Conservation (phyloP, 495 filamentous ascomycete genomes). For the Trichocladium uniseriatum region DNA sequence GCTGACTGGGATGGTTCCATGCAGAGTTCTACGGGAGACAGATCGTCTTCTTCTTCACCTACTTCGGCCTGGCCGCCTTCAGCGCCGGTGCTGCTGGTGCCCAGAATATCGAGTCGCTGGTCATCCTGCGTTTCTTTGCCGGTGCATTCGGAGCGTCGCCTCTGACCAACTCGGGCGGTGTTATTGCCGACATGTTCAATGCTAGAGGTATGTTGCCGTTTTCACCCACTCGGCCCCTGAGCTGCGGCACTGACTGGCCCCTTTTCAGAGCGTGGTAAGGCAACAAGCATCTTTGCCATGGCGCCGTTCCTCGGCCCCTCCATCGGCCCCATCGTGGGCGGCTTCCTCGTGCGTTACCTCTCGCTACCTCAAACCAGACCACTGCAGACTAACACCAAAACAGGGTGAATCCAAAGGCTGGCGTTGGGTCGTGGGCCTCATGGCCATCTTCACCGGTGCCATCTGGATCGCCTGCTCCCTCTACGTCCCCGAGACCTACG, state of each 20-base stretch:
- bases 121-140: slow-evolving; percentile 70
- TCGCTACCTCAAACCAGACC: neutral
- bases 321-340: slow-evolving; percentile 48
- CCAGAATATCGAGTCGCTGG: slow-evolving; percentile 53
- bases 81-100: slow-evolving; percentile 55
- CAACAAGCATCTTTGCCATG: slow-evolving; percentile 53
- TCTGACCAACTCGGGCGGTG: slow-evolving; percentile 63
- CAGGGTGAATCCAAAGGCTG: slow-evolving; percentile 39
- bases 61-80: slow-evolving; percentile 56
- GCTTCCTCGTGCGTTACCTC: slow-evolving; percentile 48
- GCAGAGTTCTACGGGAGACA: slow-evolving; percentile 65
- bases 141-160: slow-evolving; percentile 70
- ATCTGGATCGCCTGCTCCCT: slow-evolving; percentile 53
- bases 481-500: slow-evolving; percentile 82
- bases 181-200: slow-evolving; percentile 67
- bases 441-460: slow-evolving; percentile 60
- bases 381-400: neutral
- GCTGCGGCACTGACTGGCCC: neutral
- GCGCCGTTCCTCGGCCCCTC: slow-evolving; percentile 65
- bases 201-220: slow-evolving; percentile 26
- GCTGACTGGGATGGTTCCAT: slow-evolving; percentile 8
- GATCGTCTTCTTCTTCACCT: slow-evolving; percentile 56
- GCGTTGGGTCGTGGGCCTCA: slow-evolving; percentile 57
- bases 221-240: neutral
- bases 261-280: slow-evolving; percentile 47